Base-by-base conservation (phyloP, 768 basidiomycete species). In the Termitomyces eurrhizus region DNA sequence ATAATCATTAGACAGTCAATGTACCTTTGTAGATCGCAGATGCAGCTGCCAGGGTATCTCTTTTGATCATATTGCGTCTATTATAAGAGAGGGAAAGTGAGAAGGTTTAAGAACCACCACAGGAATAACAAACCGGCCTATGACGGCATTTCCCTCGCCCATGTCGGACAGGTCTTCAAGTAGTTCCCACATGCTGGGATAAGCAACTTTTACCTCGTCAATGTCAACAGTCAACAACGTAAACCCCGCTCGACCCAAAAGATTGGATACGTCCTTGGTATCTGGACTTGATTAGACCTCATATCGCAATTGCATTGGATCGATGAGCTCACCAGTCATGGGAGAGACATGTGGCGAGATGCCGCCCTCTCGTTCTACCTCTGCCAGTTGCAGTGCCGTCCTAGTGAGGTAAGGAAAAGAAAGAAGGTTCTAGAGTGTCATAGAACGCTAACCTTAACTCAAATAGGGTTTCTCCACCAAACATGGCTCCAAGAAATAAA, bases 281-380 rank as follows among this genome's bases (percentile, higher is more conserved):
- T 97, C 96, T 97, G 59, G 16, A 13, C 13, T 24, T 39, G n/a
- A 56, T 62, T 44, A 51, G 46, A 59, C 37, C 33, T 56, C 52
- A 52, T 44, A 37, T 8, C 45, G 8, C 12, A 36, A 21, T 39
- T 44, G 24, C 18, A 59, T 4, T 44, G 41, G 45, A 53, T 37
- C 18, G 12, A 56, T 56, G 44, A 21, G 66, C 80, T 35, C 59
- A 94, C 95, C 92, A 62, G 95, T 95, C 97, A 99, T 98, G 1
- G 97, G 97, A 0, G 96, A 98, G 39, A 99, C 75, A 59, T 93
- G 90, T 7, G 95, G 95, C n/a, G 95, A 95, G 57, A 99, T 90
- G 0, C 97, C 97, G 7, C 97, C 97, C 72, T 96, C 89, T 9
- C 95, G 85, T 67, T 99, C 96, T 24, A 88, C 78, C 76, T 98